phyloP scores from a whole-genome alignment of 306 rosid species.

The Sophora flavescens region DNA sequence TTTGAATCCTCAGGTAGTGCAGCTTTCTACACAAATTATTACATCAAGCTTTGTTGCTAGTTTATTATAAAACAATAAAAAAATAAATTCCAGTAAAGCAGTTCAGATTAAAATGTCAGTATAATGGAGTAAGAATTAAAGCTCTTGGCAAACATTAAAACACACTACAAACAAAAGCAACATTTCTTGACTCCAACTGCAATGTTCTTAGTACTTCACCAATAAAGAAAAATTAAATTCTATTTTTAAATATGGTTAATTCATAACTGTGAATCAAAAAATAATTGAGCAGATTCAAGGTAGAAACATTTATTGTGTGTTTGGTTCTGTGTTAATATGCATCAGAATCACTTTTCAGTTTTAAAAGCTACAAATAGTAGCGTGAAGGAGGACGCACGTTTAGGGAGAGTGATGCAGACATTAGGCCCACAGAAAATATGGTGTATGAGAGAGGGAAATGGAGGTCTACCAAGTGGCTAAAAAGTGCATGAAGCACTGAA shows the following conservation, averaged over 20 bases:
- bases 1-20: constrained; percentile 46
- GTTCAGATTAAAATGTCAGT: not conserved
- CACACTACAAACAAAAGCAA: constrained; percentile 7
- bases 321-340: too few species aligned
- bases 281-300: not conserved
- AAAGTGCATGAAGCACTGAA: too few species aligned
- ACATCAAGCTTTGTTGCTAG: not conserved
- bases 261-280: not conserved
- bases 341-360: too few species aligned
- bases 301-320: not conserved
- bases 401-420: too few species aligned
- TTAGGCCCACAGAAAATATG: too few species aligned
- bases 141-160: constrained; percentile 29
- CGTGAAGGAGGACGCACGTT: too few species aligned
- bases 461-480: too few species aligned
- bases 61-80: not conserved
- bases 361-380: too few species aligned
- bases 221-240: not conserved
- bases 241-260: not conserved
- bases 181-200: constrained; percentile 11
- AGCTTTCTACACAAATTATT: constrained; percentile 51
- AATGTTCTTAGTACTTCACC: not conserved
- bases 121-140: constrained; percentile 10
- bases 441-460: too few species aligned
- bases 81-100: not conserved